These are phyloP conservation scores for Balakata baccata DNA, from an alignment of 345 rosid genomes.

Conservation along the genomic window DNA sequence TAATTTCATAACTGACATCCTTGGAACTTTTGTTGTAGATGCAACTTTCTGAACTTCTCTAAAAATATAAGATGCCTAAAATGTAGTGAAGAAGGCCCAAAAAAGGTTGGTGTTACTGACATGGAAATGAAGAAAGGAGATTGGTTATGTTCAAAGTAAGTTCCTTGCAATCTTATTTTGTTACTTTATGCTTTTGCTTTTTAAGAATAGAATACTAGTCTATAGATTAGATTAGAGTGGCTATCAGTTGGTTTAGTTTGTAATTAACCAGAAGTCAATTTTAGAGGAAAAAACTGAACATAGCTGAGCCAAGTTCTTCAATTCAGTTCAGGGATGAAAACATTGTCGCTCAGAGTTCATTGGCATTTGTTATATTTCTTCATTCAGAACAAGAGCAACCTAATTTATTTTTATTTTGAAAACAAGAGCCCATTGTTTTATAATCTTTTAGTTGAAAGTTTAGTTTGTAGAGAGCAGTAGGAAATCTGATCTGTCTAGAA, in stretches of 20 bases:
- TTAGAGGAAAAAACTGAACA: not conserved
- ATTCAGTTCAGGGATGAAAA: not conserved
- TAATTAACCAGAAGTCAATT: not conserved
- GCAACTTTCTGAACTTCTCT: slow-evolving; percentile 53
- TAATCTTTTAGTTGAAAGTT: not conserved
- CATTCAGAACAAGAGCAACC: not conserved
- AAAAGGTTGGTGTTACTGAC: slow-evolving; percentile 18
- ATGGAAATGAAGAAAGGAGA: slow-evolving; percentile 56
- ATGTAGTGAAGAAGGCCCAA: slow-evolving; percentile 45
- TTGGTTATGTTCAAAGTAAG: slow-evolving; percentile 76
- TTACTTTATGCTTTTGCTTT: not conserved
- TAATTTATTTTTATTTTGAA: no score
- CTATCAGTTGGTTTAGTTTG: not conserved
- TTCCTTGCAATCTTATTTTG: slow-evolving; percentile 10
- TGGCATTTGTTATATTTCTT: not conserved
- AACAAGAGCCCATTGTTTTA: not conserved
- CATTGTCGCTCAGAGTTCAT: not conserved
- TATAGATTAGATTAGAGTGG: not conserved
- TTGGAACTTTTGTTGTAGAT: slow-evolving; percentile 36
- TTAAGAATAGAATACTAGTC: not conserved
- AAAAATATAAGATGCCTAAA: slow-evolving; percentile 42
- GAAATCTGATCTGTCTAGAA: not conserved
- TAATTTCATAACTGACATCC: not conserved
- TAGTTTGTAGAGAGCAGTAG: not conserved
- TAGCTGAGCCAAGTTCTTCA: not conserved